Evolutionary conservation across 371 early-diverging fungal genomes (phyloP).

Genomic region (Smittium culicis): DNA sequence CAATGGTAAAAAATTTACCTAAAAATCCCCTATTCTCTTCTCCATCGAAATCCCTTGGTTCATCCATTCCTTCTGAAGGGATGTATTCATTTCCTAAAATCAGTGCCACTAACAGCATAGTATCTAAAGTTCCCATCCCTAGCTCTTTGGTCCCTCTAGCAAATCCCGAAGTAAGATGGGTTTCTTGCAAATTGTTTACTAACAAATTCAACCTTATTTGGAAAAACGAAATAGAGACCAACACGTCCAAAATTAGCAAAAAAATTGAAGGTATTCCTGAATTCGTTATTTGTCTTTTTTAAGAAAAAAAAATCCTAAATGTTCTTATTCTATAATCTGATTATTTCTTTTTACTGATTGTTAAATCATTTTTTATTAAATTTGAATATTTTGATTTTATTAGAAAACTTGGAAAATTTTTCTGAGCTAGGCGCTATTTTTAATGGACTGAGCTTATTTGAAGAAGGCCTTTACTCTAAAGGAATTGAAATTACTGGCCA

Average conservation of each 20-base stretch:
- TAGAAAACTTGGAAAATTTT: constrained; percentile 52
- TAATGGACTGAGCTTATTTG: constrained; percentile 85
- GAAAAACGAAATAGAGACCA: constrained; percentile 40
- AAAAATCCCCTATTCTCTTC: constrained; percentile 43
- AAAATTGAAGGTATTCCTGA: constrained; percentile 30
- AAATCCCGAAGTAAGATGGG: constrained; percentile 51
- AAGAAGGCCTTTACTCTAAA: constrained; percentile 46
- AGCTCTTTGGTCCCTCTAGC: constrained; percentile 40
- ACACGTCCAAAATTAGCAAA: constrained; percentile 40
- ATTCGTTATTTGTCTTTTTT: background rate
- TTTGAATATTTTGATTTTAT: background rate
- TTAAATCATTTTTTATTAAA: no score
- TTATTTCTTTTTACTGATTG: no score
- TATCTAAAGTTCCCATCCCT: constrained; percentile 41
- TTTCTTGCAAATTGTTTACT: constrained; percentile 52
- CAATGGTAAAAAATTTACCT: constrained; percentile 44
- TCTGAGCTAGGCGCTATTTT: constrained; percentile 83
- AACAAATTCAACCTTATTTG: constrained; percentile 36
- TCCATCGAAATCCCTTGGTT: constrained; percentile 24
- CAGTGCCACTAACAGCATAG: constrained; percentile 25
- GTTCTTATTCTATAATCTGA: no score
- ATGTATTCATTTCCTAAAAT: constrained; percentile 23
- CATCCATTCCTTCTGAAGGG: constrained; percentile 19
- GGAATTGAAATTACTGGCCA: constrained; percentile 82
- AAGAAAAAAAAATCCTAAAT: background rate